These are phyloP conservation scores for Saccharomycopsis fermentans DNA, from an alignment of 805 yeast species.

Conservation along the genomic window DNA sequence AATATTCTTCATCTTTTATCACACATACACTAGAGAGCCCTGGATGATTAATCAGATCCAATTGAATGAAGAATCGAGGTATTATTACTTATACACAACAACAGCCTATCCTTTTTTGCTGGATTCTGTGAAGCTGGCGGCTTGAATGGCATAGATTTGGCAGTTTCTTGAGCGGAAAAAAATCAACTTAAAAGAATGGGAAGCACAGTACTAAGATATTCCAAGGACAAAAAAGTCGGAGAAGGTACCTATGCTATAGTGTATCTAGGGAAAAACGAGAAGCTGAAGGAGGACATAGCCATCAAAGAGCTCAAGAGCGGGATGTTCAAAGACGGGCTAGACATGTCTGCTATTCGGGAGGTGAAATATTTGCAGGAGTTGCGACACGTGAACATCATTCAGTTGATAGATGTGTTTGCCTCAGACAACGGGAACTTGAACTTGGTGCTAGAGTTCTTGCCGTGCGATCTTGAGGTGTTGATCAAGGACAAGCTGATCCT, in stretches of 20 bases:
- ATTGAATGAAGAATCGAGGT: too few species aligned
- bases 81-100: too few species aligned
- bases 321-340: slow-evolving; percentile 89
- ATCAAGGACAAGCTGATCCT: slow-evolving; percentile 70
- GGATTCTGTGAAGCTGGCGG: too few species aligned
- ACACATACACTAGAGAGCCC: too few species aligned
- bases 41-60: too few species aligned
- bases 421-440: slow-evolving; percentile 54
- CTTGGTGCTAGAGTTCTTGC: slow-evolving; percentile 85
- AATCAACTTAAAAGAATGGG: too few species aligned
- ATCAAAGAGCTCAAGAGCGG: slow-evolving; percentile 93
- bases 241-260: slow-evolving; percentile 99
- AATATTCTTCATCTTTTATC: too few species aligned
- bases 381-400: slow-evolving; percentile 71
- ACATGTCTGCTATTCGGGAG: slow-evolving; percentile 95
- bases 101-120: too few species aligned
- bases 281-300: slow-evolving; percentile 58
- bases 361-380: slow-evolving; percentile 81
- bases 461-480: slow-evolving; percentile 82
- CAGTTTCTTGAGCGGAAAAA: too few species aligned
- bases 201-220: slow-evolving; percentile 18
- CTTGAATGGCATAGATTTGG: not conserved
- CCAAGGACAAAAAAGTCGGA: slow-evolving; percentile 78
- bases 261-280: slow-evolving; percentile 62
- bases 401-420: slow-evolving; percentile 78